These are phyloP conservation scores for Ceratocystis papillata DNA, from an alignment of 2,329 filamentous ascomycete species.

Conservation along the genomic window DNA sequence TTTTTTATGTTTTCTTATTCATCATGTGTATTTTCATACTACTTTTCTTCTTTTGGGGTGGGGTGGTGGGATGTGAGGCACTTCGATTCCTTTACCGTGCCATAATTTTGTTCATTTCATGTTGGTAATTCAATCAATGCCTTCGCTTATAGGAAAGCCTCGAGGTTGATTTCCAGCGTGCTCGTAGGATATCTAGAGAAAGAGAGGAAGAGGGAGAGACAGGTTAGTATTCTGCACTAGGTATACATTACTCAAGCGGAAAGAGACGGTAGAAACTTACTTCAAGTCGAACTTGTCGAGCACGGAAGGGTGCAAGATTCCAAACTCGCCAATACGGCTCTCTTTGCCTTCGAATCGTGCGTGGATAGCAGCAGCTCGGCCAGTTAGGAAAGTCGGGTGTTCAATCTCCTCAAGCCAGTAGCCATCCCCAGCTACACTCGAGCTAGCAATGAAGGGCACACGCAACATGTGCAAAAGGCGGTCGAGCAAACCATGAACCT, in stretches of 20 bases:
- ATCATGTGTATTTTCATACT: conserved; percentile 10
- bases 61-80: conserved; percentile 4
- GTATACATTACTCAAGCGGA: not conserved
- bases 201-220: conserved; percentile 26
- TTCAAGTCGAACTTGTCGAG: conserved; percentile 87
- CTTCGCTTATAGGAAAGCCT: conserved; percentile 64
- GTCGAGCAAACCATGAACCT: conserved; percentile 89
- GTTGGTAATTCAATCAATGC: conserved; percentile 3
- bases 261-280: conserved; percentile 36
- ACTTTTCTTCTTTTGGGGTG: conserved; percentile 22
- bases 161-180: conserved; percentile 86
- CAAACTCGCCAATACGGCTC: conserved; percentile 69
- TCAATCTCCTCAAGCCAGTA: conserved; percentile 95
- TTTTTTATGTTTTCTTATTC: not conserved
- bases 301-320: conserved; percentile 85
- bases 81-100: conserved; percentile 18
- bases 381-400: conserved; percentile 82
- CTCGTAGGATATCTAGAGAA: conserved; percentile 70
- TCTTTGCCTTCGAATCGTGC: conserved; percentile 64
- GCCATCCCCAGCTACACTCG: conserved; percentile 48
- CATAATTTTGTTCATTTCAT: not conserved
- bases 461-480: conserved; percentile 86
- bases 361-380: conserved; percentile 77
- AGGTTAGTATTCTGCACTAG: not conserved
- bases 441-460: conserved; percentile 61